phyloP scores from a whole-genome alignment of 73 alveolate species.

The Uronychia setigera region DNA sequence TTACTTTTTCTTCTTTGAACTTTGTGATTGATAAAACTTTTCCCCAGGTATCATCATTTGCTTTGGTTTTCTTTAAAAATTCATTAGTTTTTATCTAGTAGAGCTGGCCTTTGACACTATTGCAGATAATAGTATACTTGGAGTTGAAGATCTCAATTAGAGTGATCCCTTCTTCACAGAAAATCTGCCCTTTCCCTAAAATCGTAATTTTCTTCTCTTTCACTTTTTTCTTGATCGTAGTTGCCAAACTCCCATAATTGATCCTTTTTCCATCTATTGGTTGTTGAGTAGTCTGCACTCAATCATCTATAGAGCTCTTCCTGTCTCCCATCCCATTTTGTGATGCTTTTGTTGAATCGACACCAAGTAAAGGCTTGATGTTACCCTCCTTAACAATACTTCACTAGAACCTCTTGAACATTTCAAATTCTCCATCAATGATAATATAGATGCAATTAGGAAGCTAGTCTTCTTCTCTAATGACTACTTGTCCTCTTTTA shows the following conservation, averaged over 20 bases:
- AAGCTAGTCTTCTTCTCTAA: neutral
- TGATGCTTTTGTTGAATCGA: no score
- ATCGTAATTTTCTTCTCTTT: neutral
- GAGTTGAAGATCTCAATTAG: neutral
- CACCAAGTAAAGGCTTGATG: neutral
- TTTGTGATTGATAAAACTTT: neutral
- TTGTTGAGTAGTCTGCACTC: no score
- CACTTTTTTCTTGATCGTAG: neutral
- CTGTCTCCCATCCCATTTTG: no score
- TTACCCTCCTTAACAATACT: neutral
- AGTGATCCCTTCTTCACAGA: neutral
- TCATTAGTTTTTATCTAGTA: neutral
- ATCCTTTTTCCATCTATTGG: neutral
- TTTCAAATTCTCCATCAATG: neutral
- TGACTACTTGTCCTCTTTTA: neutral
- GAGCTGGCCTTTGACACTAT: neutral
- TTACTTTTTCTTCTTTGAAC: neutral
- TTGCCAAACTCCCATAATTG: neutral
- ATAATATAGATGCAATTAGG: neutral
- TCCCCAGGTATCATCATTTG: neutral
- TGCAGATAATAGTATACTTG: neutral
- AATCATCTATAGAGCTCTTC: no score
- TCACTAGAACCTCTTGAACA: neutral
- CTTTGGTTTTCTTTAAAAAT: neutral
- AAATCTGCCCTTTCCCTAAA: neutral